Percentiles rank a stretch among this genome's conserved stretches.
These are phyloP conservation scores for Papilionanthe hybrid DNA, from an alignment of 116 monocot genomes.

Conservation along the genomic window DNA sequence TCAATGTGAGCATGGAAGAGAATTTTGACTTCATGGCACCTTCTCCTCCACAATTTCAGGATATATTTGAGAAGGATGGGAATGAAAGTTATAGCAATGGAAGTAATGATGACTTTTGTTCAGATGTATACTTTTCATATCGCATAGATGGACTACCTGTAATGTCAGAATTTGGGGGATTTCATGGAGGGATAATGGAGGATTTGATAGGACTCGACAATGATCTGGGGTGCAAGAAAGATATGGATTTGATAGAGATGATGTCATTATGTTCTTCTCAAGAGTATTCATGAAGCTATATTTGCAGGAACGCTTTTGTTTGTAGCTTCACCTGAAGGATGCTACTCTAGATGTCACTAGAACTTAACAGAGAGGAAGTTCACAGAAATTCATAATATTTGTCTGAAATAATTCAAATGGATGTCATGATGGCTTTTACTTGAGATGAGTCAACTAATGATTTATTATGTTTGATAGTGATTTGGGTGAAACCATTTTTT, in stretches of 20 bases:
- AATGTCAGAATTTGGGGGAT: background rate
- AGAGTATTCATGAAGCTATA: background rate
- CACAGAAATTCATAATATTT: too few relatives aligned
- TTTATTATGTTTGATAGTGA: too few relatives aligned
- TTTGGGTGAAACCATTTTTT: too few relatives aligned
- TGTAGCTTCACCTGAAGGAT: background rate
- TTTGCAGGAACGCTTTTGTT: background rate
- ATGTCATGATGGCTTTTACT: too few relatives aligned
- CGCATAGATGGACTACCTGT: background rate
- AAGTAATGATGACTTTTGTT: background rate
- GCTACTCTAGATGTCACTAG: too few relatives aligned
- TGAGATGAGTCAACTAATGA: too few relatives aligned
- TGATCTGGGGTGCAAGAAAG: slow-evolving; percentile 16
- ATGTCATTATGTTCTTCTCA: slow-evolving; percentile 15
- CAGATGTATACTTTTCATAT: background rate
- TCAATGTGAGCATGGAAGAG: too few relatives aligned
- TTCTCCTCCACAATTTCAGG: background rate
- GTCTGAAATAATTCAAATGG: too few relatives aligned
- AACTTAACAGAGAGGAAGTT: too few relatives aligned
- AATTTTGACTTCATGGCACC: too few relatives aligned
- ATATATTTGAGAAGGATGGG: background rate
- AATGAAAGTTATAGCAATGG: too few relatives aligned
- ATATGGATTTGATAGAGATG: slow-evolving; percentile 59
- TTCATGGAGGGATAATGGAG: background rate
- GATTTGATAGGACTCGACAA: background rate